These are phyloP conservation scores for Penicillium sp. DNA, from an alignment of 2,329 filamentous ascomycete genomes.

Conservation along the genomic window DNA sequence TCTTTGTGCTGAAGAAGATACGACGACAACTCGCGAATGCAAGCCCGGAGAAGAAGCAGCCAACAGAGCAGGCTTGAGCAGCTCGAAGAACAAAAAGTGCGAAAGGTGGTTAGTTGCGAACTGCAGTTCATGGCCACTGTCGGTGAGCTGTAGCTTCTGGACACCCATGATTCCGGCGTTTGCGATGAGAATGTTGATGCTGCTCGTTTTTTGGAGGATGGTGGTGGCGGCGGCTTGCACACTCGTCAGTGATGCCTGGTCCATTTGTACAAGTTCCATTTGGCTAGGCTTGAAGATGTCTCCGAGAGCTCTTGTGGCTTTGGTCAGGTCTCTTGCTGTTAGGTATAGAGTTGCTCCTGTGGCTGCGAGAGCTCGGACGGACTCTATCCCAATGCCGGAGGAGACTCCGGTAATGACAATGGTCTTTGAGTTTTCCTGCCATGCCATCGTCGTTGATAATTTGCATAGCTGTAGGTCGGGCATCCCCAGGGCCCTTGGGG, in stretches of 20 bases:
- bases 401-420: conserved; percentile 44
- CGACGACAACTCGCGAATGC: conserved; percentile 45
- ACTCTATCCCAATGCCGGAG: conserved; percentile 45
- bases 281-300: conserved; percentile 27
- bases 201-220: conserved; percentile 7
- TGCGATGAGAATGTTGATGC: conserved; percentile 32
- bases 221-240: conserved; percentile 9
- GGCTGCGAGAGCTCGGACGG: conserved; percentile 41
- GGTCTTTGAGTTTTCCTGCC: conserved; percentile 26
- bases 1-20: conserved; percentile 45
- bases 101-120: conserved; percentile 51
- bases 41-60: conserved; percentile 31
- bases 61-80: conserved; percentile 38
- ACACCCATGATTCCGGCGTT: conserved; percentile 45
- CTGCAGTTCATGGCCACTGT: conserved; percentile 43
- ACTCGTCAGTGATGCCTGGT: conserved; percentile 11
- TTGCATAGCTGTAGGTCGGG: conserved; percentile 22
- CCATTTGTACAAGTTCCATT: conserved; percentile 35
- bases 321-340: conserved; percentile 42
- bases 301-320: conserved; percentile 33
- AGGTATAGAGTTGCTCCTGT: conserved; percentile 46
- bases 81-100: conserved; percentile 51
- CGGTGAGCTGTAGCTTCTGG: conserved; percentile 34
- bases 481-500: conserved; percentile 23
- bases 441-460: conserved; percentile 24